Evolutionary conservation across 257 asterid genomes (phyloP).

Genomic region (Salvia miltiorrhiza): DNA sequence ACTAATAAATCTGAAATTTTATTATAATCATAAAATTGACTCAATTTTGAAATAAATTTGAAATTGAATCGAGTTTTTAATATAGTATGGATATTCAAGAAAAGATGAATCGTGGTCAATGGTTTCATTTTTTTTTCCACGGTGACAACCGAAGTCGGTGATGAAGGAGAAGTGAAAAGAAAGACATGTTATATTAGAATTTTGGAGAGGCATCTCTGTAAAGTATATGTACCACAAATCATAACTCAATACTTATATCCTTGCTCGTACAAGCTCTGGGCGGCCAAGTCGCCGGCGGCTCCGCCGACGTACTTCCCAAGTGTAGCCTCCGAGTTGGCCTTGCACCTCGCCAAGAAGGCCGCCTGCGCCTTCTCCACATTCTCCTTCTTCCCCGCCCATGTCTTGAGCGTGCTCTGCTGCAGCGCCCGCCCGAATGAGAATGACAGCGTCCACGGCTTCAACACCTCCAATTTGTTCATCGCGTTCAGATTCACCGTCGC

Average conservation of each 20-base stretch:
- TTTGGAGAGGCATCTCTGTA: no score
- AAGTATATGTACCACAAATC: no score
- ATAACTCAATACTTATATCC: conserved; percentile 44
- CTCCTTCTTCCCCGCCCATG: conserved; percentile 76
- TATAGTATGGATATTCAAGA: no score
- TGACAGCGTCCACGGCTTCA: conserved; percentile 79
- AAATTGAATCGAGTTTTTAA: no score
- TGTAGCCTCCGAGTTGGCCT: conserved; percentile 74
- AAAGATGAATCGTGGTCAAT: no score
- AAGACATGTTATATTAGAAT: no score
- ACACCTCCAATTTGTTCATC: conserved; percentile 64
- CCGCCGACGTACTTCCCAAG: conserved; percentile 67
- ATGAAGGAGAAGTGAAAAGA: no score
- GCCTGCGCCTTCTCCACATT: conserved; percentile 73
- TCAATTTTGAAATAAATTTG: no score
- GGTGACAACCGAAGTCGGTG: no score
- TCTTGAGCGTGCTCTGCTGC: conserved; percentile 77
- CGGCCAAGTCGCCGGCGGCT: conserved; percentile 50
- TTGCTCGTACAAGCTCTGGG: conserved; percentile 58
- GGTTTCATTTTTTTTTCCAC: no score
- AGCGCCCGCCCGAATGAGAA: conserved; percentile 83
- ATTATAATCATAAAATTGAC: no score
- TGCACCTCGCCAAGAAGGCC: conserved; percentile 65
- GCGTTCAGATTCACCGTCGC: conserved; percentile 69
- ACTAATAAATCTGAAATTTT: no score